Base-by-base conservation (phyloP, 495 filamentous ascomycete genomes). In the Clavariopsis aquatica region DNA sequence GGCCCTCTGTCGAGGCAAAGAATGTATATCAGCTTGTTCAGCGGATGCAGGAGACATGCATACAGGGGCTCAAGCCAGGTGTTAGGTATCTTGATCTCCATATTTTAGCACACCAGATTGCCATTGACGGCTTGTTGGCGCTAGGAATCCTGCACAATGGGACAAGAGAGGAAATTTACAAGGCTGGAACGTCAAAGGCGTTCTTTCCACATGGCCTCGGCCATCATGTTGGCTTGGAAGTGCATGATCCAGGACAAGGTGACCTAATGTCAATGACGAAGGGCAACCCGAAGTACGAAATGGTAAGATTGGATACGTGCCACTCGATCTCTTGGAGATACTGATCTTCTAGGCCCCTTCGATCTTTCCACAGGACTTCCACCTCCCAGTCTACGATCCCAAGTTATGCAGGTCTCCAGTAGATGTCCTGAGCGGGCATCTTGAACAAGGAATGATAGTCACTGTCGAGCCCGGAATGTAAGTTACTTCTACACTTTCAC, bases 161-260 rank as follows among this genome's bases (percentile, higher is more conserved):
- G 3, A 81, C 76, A 0, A 78, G 77, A 6, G 77, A 81, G 1
- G 91, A 92, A 61, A 86, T 95, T 62, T 81, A 84, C 51, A 66
- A 77, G 38, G 83, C 84, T 1, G 88, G 92, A 29, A 90, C 86
- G 22, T 85, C 85, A 2, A 79, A 83, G 26, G 87, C 89, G 0
- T 98, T 96, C 77, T 95, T 96, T 76, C 93, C 93, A 1, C 93
- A 98, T 74, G 93, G 93, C 1, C 79, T 75, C n/a, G 90, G 90
- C 12, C 92, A 98, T 74, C 90, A 96, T 73, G 79, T 96, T 34
- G 93, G 93, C 0, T 81, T 98, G 17, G 93, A 98, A 73, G 88
- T 90, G 41, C 93, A 98, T 70, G 93, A 98, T 77, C 86, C 57
- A 3, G 60, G 60, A 90, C 6, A 77, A 66, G 78, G 76, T n/a